phyloP scores from a whole-genome alignment of 352 stramenopile genomes.

The Phytophthora pseudosyringae region DNA sequence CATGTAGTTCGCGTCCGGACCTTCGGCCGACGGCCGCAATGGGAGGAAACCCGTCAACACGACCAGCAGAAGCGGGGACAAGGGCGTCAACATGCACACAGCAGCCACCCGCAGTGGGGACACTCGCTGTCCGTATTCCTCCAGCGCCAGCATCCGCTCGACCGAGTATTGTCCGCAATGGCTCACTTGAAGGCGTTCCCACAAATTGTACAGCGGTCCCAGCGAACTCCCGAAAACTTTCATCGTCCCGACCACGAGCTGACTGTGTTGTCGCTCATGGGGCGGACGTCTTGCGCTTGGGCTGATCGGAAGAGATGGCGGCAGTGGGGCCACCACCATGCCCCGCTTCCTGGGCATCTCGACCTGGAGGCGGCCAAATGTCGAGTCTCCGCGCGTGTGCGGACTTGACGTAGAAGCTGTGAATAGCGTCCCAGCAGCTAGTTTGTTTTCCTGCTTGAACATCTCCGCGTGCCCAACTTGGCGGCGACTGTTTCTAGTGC shows the following conservation, averaged over 20 bases:
- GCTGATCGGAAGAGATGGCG: not conserved
- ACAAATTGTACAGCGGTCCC: slow-evolving; percentile 28
- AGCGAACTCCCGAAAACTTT: slow-evolving; percentile 28
- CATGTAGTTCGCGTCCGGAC: slow-evolving; percentile 31
- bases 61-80: slow-evolving; percentile 30
- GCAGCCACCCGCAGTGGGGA: slow-evolving; percentile 26
- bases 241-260: slow-evolving; percentile 22
- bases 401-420: not conserved
- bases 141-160: slow-evolving; percentile 37
- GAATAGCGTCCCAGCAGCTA: not conserved
- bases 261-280: slow-evolving; percentile 24
- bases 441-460: not conserved
- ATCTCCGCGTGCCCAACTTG: not conserved
- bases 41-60: slow-evolving; percentile 22
- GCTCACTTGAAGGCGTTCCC: slow-evolving; percentile 42
- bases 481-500: not conserved
- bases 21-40: slow-evolving; percentile 15
- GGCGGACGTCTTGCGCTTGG: not conserved
- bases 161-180: slow-evolving; percentile 48
- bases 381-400: not conserved
- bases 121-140: slow-evolving; percentile 40
- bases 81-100: slow-evolving; percentile 36
- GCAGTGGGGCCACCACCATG: slow-evolving; percentile 20
- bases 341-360: slow-evolving; percentile 28
- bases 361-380: not conserved